These are phyloP conservation scores for Phytophthora kernoviae DNA, from an alignment of 352 stramenopile genomes.

Conservation along the genomic window DNA sequence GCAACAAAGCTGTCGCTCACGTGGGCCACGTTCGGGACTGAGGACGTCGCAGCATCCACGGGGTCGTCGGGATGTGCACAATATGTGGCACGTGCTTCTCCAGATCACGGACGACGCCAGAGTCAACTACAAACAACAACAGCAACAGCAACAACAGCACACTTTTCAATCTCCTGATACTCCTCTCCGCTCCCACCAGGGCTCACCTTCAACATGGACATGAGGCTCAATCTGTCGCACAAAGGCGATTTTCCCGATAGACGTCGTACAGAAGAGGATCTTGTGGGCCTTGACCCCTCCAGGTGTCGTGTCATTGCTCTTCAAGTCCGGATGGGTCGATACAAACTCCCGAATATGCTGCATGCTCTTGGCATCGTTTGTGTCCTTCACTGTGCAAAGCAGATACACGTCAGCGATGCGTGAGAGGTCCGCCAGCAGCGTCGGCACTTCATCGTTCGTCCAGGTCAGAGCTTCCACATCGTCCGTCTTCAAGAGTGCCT, in stretches of 20 bases:
- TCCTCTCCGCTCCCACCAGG: neutral
- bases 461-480: conserved; percentile 37
- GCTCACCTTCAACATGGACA: conserved; percentile 77
- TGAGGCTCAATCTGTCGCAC: conserved; percentile 89
- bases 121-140: conserved; percentile 48
- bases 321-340: conserved; percentile 29
- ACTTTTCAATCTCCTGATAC: conserved; percentile 4
- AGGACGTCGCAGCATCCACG: conserved; percentile 28
- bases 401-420: conserved; percentile 72
- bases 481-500: conserved; percentile 52
- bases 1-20: conserved; percentile 65
- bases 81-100: conserved; percentile 82
- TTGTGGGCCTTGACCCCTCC: conserved; percentile 63
- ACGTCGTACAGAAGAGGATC: conserved; percentile 83
- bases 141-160: conserved; percentile 16
- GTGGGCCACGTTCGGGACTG: conserved; percentile 53
- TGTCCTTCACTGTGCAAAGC: conserved; percentile 49
- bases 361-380: conserved; percentile 34
- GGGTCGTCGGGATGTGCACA: conserved; percentile 52
- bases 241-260: conserved; percentile 81
- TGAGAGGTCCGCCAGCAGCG: conserved; percentile 61
- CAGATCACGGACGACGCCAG: conserved; percentile 56
- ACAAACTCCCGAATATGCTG: conserved; percentile 60
- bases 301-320: conserved; percentile 21
- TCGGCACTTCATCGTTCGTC: conserved; percentile 47